Evolutionary conservation across 129 eudicot species (phyloP).

Genomic region (Chrysanthemum seticuspe): DNA sequence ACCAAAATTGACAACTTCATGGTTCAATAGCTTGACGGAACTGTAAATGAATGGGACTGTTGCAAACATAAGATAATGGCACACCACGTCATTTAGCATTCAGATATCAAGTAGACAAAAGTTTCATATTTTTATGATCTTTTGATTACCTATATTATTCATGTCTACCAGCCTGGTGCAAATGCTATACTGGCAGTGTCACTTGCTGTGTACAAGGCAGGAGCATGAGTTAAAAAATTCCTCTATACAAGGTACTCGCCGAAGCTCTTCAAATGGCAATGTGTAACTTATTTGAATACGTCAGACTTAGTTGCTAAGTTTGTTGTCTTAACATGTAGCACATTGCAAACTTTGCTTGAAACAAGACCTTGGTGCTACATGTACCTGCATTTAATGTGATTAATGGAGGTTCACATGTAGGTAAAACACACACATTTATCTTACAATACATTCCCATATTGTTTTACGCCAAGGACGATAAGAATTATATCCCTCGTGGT

Average conservation of each 20-base stretch:
- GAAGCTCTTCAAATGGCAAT: not conserved
- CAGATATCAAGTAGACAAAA: not conserved
- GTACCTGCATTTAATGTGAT: constrained; percentile 48
- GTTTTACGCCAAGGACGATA: no score
- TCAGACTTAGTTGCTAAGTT: no score
- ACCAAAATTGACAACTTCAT: constrained; percentile 45
- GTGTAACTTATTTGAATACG: no score
- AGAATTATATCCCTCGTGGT: no score
- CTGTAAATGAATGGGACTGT: constrained; percentile 43
- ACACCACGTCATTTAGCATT: no score
- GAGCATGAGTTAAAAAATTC: constrained; percentile 41
- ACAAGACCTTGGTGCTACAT: constrained; percentile 43
- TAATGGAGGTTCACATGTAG: constrained; percentile 49
- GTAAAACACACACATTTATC: constrained; percentile 10
- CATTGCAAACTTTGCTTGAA: constrained; percentile 47
- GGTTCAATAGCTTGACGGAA: constrained; percentile 49
- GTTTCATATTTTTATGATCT: not conserved
- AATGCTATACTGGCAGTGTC: constrained; percentile 44
- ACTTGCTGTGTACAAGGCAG: constrained; percentile 45
- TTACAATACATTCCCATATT: no score
- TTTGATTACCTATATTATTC: no score
- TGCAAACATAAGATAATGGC: constrained; percentile 41
- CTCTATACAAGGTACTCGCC: constrained; percentile 28
- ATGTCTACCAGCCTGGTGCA: constrained; percentile 43
- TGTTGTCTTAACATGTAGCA: constrained; percentile 26